Evolutionary conservation across 441 rosid genomes (phyloP).

Genomic region (Metrosideros polymorpha): DNA sequence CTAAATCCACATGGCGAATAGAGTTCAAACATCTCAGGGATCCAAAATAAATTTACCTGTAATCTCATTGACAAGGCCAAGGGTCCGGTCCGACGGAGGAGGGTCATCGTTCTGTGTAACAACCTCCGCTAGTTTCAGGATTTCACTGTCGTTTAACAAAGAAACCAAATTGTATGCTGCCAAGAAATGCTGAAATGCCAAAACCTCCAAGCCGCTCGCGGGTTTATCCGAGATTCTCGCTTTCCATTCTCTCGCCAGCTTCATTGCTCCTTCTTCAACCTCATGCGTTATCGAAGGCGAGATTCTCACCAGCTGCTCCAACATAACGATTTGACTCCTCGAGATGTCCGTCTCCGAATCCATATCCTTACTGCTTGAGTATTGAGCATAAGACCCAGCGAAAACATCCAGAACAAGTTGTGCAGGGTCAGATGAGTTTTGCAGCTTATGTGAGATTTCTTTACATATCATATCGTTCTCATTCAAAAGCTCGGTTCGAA

Average conservation of each 20-base stretch:
- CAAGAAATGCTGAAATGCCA: conserved; percentile 25
- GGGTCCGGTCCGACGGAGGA: background rate
- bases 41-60: background rate
- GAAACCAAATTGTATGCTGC: conserved; percentile 15
- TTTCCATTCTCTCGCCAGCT: conserved; percentile 28
- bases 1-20: too few species aligned
- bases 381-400: conserved; percentile 7
- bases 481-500: background rate
- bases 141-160: conserved; percentile 12
- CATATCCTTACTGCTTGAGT: conserved; percentile 5
- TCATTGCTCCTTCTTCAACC: conserved; percentile 17
- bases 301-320: conserved; percentile 19
- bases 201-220: conserved; percentile 7
- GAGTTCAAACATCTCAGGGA: too few species aligned
- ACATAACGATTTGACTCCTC: conserved; percentile 8
- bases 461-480: conserved; percentile 1
- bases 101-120: conserved; percentile 12
- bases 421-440: conserved; percentile 30
- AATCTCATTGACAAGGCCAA: conserved; percentile 10
- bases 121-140: conserved; percentile 3
- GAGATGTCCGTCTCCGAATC: conserved; percentile 11
- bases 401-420: conserved; percentile 29
- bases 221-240: conserved; percentile 2
- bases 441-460: conserved; percentile 27
- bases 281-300: conserved; percentile 9